Base-by-base conservation (phyloP, 148 eudicot genomes). In the Heliamphora exappendiculata region DNA sequence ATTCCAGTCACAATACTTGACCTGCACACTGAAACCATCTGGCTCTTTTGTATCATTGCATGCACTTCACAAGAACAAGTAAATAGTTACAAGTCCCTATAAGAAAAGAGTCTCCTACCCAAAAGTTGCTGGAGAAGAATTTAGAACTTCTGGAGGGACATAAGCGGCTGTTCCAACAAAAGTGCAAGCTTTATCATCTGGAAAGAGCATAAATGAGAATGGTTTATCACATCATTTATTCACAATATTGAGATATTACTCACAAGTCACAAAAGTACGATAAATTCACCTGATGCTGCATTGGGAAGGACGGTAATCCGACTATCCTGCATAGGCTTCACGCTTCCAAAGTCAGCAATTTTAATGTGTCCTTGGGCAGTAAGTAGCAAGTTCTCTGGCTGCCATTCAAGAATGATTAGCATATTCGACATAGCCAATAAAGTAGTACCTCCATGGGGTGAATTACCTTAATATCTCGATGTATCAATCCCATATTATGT, bases 151-250 rank as follows among this genome's bases (percentile, higher is more conserved):
- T 24, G 99, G 99, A 75, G 99, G 99, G 33, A 93, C 99, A 84
- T 93, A 95, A 66, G 99, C 99, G 54, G 99, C 99, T 33, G 99
- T 95, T 72, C 99, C 99, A 74, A 95, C 99, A 88, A 95, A 95
- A 81, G 99, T 91, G 80, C 98, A 95, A 50, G 98, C 98, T 84
- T 95, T 93, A 70, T 95, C 98, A 81, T 95, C 99, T 95, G 90
- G 14, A 78, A 16, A 75, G 51, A 49, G 24, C 47, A 67, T 11
- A 70, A 67, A 73, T 31, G 12, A 58, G 16, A 82, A 59, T 51
- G 62, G 81, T 36, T 70, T 9, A 81, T 51, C 26, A 63, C 37
- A 62, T 19, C 10, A 54, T 26, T 45, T 11, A 79, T 11, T 24
- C 47, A 44, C n/a, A 66, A 36, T 69, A 44, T 47, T 2, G 9